These are phyloP conservation scores for Penicillium sp. DNA, from an alignment of 2,329 filamentous ascomycete species.

Conservation along the genomic window DNA sequence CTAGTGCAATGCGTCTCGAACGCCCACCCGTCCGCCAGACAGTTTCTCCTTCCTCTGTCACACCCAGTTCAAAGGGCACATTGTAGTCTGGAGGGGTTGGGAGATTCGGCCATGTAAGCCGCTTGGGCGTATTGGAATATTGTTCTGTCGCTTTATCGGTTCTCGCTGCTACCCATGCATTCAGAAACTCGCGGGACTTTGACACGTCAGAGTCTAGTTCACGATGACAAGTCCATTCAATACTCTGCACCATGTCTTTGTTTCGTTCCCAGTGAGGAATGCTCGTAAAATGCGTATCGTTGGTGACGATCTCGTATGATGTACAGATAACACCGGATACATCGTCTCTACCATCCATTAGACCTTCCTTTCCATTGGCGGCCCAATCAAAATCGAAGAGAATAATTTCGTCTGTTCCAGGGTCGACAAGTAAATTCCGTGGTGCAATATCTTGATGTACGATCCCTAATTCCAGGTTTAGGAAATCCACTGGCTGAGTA, in stretches of 20 bases:
- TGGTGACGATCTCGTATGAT: slow-evolving; percentile 28
- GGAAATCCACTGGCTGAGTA: slow-evolving; percentile 24
- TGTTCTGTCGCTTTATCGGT: slow-evolving; percentile 10
- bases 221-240: slow-evolving; percentile 17
- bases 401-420: slow-evolving; percentile 19
- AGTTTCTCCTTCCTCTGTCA: slow-evolving; percentile 10
- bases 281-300: slow-evolving; percentile 22
- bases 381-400: slow-evolving; percentile 28
- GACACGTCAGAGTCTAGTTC: slow-evolving; percentile 21
- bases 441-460: slow-evolving; percentile 35
- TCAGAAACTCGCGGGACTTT: slow-evolving; percentile 19
- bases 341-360: slow-evolving; percentile 23
- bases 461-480: slow-evolving; percentile 26
- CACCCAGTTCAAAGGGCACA: slow-evolving; percentile 15
- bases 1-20: slow-evolving; percentile 10
- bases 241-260: slow-evolving; percentile 23
- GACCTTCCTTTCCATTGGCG: slow-evolving; percentile 15
- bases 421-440: slow-evolving; percentile 31
- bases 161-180: slow-evolving; percentile 17
- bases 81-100: slow-evolving; percentile 16
- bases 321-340: slow-evolving; percentile 27
- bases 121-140: slow-evolving; percentile 18
- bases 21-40: slow-evolving; percentile 11
- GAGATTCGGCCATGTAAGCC: slow-evolving; percentile 17
- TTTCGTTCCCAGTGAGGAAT: slow-evolving; percentile 25